phyloP scores from a whole-genome alignment of 352 stramenopile species.

The Elongisporangium anandrum region DNA sequence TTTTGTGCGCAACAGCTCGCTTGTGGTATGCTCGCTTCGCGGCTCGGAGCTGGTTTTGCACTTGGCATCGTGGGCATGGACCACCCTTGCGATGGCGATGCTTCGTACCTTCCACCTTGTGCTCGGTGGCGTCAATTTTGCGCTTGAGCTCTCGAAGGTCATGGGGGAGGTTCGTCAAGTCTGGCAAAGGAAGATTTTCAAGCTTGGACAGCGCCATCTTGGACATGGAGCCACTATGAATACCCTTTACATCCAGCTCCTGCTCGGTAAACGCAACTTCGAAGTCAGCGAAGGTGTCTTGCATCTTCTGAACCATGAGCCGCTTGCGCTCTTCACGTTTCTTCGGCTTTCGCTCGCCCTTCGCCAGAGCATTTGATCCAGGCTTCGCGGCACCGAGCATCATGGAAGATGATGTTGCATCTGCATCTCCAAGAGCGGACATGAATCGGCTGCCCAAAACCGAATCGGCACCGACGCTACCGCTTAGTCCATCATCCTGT shows the following conservation, averaged over 20 bases:
- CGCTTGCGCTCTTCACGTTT: slow-evolving; percentile 63
- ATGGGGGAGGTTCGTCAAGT: slow-evolving; percentile 71
- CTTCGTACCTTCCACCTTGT: slow-evolving; percentile 86
- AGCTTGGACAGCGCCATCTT: slow-evolving; percentile 67
- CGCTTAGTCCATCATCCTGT: slow-evolving; percentile 14
- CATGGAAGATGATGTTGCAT: not conserved
- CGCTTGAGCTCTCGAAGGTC: slow-evolving; percentile 80
- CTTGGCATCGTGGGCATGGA: slow-evolving; percentile 73
- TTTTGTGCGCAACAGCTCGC: slow-evolving; percentile 76
- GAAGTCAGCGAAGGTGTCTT: slow-evolving; percentile 59
- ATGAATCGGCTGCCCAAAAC: slow-evolving; percentile 1
- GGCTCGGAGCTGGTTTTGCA: slow-evolving; percentile 77
- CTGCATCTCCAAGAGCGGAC: not conserved
- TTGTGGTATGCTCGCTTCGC: slow-evolving; percentile 82
- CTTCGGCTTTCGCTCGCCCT: slow-evolving; percentile 58
- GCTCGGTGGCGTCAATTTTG: slow-evolving; percentile 81
- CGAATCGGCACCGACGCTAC: slow-evolving; percentile 7
- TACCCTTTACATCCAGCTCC: slow-evolving; percentile 61
- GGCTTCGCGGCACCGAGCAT: not conserved
- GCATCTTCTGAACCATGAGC: slow-evolving; percentile 59
- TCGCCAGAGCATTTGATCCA: slow-evolving; percentile 3
- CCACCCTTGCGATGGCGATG: slow-evolving; percentile 81
- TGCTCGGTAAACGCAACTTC: slow-evolving; percentile 66
- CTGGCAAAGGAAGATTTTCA: slow-evolving; percentile 66
- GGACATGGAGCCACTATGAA: slow-evolving; percentile 35